These are phyloP conservation scores for Teunomyces kruisii DNA, from an alignment of 805 yeast genomes.

Conservation along the genomic window DNA sequence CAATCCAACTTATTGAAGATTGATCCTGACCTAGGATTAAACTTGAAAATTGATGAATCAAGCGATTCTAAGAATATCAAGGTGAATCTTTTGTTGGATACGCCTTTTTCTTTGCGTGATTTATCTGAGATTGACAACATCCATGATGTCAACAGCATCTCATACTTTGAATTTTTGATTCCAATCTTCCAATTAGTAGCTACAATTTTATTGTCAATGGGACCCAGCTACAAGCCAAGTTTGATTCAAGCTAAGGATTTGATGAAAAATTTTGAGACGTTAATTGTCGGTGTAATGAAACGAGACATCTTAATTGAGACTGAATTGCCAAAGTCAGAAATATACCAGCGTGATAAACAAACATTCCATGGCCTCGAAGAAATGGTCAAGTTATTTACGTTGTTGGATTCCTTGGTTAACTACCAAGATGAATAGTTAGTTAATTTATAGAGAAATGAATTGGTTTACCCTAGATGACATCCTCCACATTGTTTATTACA, in stretches of 20 bases:
- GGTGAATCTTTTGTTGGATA: conserved; percentile 52
- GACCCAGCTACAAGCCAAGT: conserved; percentile 67
- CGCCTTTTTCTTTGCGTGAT: conserved; percentile 40
- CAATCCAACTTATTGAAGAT: conserved; percentile 55
- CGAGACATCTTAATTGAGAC: conserved; percentile 46
- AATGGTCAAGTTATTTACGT: conserved; percentile 54
- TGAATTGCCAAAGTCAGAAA: conserved; percentile 10
- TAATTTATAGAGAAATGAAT: not conserved
- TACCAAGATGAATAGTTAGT: conserved; percentile 7
- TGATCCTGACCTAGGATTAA: conserved; percentile 81
- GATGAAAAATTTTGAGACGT: conserved; percentile 49
- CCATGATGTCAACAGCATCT: conserved; percentile 30
- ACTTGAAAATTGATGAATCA: conserved; percentile 40
- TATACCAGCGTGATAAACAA: conserved; percentile 24
- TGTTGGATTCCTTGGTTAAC: conserved; percentile 47
- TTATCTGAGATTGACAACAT: conserved; percentile 9
- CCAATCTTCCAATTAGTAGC: conserved; percentile 74
- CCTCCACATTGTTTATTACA: too few relatives aligned
- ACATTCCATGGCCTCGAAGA: conserved; percentile 44
- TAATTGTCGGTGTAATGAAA: conserved; percentile 63
- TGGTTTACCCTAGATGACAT: too few relatives aligned
- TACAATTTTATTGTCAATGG: conserved; percentile 70
- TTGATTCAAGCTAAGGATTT: conserved; percentile 52
- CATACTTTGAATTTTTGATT: conserved; percentile 65
- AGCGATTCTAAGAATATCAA: conserved; percentile 29